Base-by-base conservation (phyloP, 352 stramenopile genomes). In the Globisporangium uncinulatum region DNA sequence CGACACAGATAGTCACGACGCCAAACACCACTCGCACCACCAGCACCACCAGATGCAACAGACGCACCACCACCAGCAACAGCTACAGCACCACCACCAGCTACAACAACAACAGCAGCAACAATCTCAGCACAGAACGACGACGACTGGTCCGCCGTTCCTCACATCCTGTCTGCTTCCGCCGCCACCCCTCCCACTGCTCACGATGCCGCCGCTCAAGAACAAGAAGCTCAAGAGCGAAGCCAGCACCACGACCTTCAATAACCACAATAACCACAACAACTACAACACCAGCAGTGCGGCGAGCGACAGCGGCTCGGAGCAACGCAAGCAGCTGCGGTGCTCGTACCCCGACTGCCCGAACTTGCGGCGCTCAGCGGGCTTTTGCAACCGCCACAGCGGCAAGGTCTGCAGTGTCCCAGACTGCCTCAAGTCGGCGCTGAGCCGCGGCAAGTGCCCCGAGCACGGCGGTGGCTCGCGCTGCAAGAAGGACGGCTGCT, bases 391-490 rank as follows among this genome's bases (percentile, higher is more conserved):
- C 62, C 78, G 82, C 19, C 82, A 92, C 70, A 89, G 79, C 48
- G 82, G 82, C 54, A 92, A 92, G 51, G 66, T 89, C 13, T 92
- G 84, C 66, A 87, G 66, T 39, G 57, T 94, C 15, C 45, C 58
- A 7, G 78, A 73, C 15, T 94, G 84, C 62, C 71, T 77, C 57
- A 92, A 89, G 61, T 88, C 81, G 15, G 80, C 82, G 3, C 70
- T 92, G 34, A 92, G 82, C 51, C 82, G 84, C 19, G 82, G 84
- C 52, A 90, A 92, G 52, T 96, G 87, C 54, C 84, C 83, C 3
- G 72, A 92, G 50, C 87, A 96, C 56, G 87, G 87, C 14, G 87
- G 87, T 21, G 87, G 83, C 21, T 90, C 84, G 7, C 80, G 86
- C 8, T 95, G 87, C 65, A 92, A 91, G 61, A 76, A 82, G 47